Evolutionary conservation across 2,329 filamentous ascomycete species (phyloP), one percentile per base, ranked within the genome.

Genomic region (Aspergillus udagawae): DNA sequence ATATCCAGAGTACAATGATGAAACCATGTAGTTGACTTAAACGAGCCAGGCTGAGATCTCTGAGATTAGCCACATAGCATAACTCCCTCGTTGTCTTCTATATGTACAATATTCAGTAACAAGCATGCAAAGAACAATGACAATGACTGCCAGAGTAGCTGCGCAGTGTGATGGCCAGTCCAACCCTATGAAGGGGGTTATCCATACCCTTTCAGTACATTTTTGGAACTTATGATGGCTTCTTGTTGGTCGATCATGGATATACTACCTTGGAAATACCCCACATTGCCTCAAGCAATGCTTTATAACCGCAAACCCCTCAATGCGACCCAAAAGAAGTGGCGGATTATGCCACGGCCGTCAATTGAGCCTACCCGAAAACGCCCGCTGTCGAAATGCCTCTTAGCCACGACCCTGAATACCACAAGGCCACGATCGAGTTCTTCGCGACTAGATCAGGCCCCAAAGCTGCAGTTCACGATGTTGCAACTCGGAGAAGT

Each of bases 381-480:
- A 14, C 32, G 17, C 12, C 5, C 32, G 5, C 45, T 57, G 47
- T 32, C 35, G 54, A 29, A 32, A 66, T 66, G 64, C 47, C 61
- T 51, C 60, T 64, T n/a, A 60, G 55, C 53, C 60, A 56, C 38
- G 61, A 65, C 21, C 58, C 61, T 2, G 60, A 60, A 23, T 68
- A 62, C 52, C 20, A 45, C 14, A 51, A 57, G 35, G 60, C 60
- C n/a, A 49, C 60, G 9, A 61, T 32, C 20, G 60, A 62, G 3
- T 25, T 65, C 20, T 50, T 66, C 5, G 35, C 61, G 2, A 29
- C 50, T 9, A 55, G 52, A 7, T 41, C 54, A 20, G 49, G 28
- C 9, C 59, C 62, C 4, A 49, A 53, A 23, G 51, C 55, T 2
- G 56, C 63, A 1, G 47, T 61, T 20, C 56, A 63, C 32, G 65